phyloP scores from a whole-genome alignment of 202 grass and related monocot species.

The Zizania palustris region DNA sequence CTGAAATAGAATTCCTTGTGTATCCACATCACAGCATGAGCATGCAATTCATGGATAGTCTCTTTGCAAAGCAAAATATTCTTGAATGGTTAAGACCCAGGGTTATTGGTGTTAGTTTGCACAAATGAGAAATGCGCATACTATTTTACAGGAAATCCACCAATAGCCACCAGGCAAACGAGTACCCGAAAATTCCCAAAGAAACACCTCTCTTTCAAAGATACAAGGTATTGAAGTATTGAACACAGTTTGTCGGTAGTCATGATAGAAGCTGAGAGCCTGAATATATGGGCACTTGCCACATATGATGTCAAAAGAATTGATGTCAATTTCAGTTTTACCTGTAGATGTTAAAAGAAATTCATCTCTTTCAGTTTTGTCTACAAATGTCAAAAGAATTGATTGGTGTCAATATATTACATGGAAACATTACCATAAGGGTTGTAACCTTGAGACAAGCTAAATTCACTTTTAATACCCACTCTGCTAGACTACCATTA shows the following conservation, averaged over 20 bases:
- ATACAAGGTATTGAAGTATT: neutral
- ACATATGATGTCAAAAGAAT: slow-evolving; percentile 10
- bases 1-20: neutral
- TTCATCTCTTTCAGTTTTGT: neutral
- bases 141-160: neutral
- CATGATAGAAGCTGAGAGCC: neutral
- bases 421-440: neutral
- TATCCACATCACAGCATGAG: neutral
- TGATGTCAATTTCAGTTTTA: neutral
- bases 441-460: neutral
- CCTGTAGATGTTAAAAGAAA: too few species aligned
- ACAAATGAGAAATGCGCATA: neutral
- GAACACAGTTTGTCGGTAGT: neutral
- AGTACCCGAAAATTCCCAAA: neutral
- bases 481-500: neutral
- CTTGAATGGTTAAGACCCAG: neutral
- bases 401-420: neutral
- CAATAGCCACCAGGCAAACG: too few species aligned
- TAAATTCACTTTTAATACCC: neutral
- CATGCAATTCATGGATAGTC: neutral
- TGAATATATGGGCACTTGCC: neutral
- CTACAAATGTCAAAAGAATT: neutral
- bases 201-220: neutral
- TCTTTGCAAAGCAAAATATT: neutral
- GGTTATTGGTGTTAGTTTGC: neutral